phyloP scores from a whole-genome alignment of 202 grass and related monocot genomes.

The Setaria italica region DNA sequence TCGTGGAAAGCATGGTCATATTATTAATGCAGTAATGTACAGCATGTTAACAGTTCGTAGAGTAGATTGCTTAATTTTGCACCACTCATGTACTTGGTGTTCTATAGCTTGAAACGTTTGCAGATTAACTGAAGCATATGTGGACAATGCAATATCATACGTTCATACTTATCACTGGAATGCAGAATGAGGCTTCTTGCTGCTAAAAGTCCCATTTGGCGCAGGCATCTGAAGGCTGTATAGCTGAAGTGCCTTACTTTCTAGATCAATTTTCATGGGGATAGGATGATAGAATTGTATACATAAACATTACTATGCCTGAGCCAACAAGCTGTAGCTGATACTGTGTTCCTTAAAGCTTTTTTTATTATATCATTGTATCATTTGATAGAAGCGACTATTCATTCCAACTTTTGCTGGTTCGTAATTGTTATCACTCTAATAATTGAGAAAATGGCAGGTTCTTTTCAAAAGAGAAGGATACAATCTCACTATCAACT shows the following conservation, averaged over 20 bases:
- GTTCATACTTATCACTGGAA: neutral
- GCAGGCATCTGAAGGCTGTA: neutral
- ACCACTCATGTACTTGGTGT: neutral
- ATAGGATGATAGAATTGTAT: neutral
- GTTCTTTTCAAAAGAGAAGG: constrained; percentile 13
- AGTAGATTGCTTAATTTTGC: neutral
- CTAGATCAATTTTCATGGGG: neutral
- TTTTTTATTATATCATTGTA: neutral
- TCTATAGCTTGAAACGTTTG: neutral
- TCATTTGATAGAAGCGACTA: neutral
- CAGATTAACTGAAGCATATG: too few relatives aligned
- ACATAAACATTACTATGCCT: neutral
- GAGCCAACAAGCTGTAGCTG: neutral
- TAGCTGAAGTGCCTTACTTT: neutral
- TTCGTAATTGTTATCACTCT: constrained; percentile 5
- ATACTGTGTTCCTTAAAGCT: constrained; percentile 5
- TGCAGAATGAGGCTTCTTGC: neutral
- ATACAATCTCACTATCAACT: neutral
- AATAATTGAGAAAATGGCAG: constrained; percentile 11
- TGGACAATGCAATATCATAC: neutral
- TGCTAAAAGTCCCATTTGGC: neutral
- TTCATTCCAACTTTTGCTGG: neutral
- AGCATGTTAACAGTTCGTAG: neutral
- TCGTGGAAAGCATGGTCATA: neutral
- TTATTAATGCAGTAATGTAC: neutral